These are phyloP conservation scores for Lecanicillium sp. DNA, from an alignment of 2,329 filamentous ascomycete species.

Conservation along the genomic window DNA sequence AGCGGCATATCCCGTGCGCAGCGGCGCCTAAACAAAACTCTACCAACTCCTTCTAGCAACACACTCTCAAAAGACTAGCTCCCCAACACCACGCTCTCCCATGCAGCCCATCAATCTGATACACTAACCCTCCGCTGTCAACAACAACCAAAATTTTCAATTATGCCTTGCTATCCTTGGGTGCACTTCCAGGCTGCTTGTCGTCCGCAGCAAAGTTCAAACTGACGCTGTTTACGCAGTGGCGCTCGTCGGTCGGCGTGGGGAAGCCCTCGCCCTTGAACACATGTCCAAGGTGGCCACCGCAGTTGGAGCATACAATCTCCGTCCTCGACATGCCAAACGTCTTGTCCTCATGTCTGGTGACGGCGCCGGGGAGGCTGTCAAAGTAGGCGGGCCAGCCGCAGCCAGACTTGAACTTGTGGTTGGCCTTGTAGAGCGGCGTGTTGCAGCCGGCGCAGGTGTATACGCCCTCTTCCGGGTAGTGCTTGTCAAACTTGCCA, in stretches of 20 bases:
- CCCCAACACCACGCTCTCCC: too few species aligned
- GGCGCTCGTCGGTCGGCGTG: conserved; percentile 88
- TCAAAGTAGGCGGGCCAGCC: conserved; percentile 99
- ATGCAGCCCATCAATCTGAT: too few species aligned
- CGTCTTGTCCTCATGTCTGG: conserved; percentile 65
- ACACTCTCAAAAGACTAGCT: too few species aligned
- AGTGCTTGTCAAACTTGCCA: conserved; percentile 84
- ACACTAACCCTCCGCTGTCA: too few species aligned
- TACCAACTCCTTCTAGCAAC: too few species aligned
- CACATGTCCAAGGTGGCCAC: conserved; percentile 88
- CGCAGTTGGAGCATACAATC: conserved; percentile 92
- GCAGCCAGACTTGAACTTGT: conserved; percentile 95
- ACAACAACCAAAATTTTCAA: too few species aligned
- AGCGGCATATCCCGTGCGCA: too few species aligned
- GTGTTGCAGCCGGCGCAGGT: conserved; percentile 78
- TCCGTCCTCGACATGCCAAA: conserved; percentile 84
- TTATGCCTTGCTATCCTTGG: conserved; percentile 30
- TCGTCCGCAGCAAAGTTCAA: conserved; percentile 71
- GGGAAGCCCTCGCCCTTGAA: conserved; percentile 83
- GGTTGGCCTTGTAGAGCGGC: conserved; percentile 83
- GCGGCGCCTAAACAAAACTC: too few species aligned
- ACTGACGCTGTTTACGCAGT: conserved; percentile 93
- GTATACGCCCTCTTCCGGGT: conserved; percentile 69
- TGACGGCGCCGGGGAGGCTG: conserved; percentile 84
- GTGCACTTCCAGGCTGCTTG: conserved; percentile 25